Evolutionary conservation across 1,284 basidiomycete species (phyloP).

Genomic region (Microstroma glucosiphilum): DNA sequence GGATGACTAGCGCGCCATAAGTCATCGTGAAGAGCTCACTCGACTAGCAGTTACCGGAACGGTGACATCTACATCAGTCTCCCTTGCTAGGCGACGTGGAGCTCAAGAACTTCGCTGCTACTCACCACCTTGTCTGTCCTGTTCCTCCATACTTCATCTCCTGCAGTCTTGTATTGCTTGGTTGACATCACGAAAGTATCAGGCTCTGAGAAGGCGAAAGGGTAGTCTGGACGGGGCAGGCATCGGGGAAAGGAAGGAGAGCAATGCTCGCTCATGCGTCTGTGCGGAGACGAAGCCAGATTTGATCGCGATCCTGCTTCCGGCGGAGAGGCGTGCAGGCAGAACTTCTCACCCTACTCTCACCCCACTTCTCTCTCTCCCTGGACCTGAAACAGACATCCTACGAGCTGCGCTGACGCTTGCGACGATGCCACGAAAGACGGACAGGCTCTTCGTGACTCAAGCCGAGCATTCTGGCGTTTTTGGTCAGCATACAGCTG

Average conservation of each 20-base stretch:
- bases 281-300: too few species aligned
- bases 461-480: conserved; percentile 41
- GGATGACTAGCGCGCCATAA: conserved; percentile 94
- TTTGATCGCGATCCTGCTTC: too few species aligned
- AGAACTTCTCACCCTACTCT: too few species aligned
- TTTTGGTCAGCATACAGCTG: conserved; percentile 34
- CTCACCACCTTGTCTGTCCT: conserved; percentile 49
- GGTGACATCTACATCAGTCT: background rate
- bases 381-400: too few species aligned
- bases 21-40: conserved; percentile 94
- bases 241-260: too few species aligned
- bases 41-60: conserved; percentile 55
- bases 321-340: too few species aligned
- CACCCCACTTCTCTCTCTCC: too few species aligned
- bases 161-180: conserved; percentile 44
- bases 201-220: too few species aligned
- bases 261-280: too few species aligned
- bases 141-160: conserved; percentile 50
- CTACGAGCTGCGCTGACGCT: background rate
- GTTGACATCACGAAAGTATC: background rate
- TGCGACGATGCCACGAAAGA: conserved; percentile 1
- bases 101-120: background rate
- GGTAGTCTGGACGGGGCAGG: too few species aligned
- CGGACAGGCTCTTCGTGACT: conserved; percentile 37
- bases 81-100: background rate